Conservation (phyloP, 2,329 filamentous ascomycete genomes). For the Colletotrichum sp. region DNA sequence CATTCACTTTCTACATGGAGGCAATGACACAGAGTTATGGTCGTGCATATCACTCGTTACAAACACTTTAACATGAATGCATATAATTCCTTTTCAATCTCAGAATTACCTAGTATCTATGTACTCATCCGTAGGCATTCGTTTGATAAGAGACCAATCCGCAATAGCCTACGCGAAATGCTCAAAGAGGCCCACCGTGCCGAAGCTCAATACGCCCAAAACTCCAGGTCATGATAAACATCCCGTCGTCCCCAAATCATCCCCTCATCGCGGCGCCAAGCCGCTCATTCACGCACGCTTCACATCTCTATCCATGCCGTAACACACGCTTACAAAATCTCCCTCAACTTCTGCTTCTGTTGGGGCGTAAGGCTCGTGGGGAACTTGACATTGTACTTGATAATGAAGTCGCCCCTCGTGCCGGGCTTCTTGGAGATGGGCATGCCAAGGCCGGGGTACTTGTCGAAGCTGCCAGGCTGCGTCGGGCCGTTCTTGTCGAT, state of each 20-base stretch:
- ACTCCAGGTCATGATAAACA: constrained; percentile 14
- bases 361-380: constrained; percentile 75
- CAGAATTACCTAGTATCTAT: constrained; percentile 7
- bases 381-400: constrained; percentile 93
- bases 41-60: background rate
- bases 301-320: background rate
- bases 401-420: constrained; percentile 84
- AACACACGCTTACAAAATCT: constrained; percentile 67
- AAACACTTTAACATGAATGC: background rate
- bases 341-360: constrained; percentile 82
- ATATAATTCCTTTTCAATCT: background rate
- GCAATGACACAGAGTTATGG: background rate
- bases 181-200: background rate
- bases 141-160: background rate
- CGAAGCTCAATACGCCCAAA: background rate
- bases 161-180: background rate
- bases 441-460: constrained; percentile 90
- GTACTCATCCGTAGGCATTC: background rate
- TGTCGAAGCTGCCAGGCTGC: constrained; percentile 80
- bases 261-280: background rate
- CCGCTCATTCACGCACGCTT: background rate
- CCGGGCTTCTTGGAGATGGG: constrained; percentile 88
- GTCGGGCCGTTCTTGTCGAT: constrained; percentile 86
- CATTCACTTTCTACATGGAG: background rate
- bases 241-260: background rate